Evolutionary conservation across 73 alveolate genomes (phyloP), one percentile per base, ranked within the genome.

Genomic region (Paramecium primaurelia): DNA sequence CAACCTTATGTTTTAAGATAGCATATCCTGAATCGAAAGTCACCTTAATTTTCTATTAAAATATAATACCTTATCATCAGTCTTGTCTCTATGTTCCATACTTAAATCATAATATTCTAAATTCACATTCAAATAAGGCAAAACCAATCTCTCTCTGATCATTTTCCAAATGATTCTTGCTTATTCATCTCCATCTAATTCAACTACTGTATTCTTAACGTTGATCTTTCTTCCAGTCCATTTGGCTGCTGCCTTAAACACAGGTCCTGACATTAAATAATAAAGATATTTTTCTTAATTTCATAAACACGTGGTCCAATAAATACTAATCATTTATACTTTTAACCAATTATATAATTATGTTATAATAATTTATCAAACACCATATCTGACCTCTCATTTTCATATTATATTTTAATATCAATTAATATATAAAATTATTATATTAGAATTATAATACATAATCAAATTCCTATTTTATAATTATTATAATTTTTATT

Each of bases 171-270:
- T 93, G 58, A 93, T 96, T 86, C 98, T 92, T 7, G 99, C 95
- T 97, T 95, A 95, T 87, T 97, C 99, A 86, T 97, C 99, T 34
- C 99, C 99, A 71, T 97, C 99, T 26, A 96, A 94, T 75, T 97
- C 99, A 8, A 96, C 98, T 6, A 97, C 95, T 10, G 99, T 97
- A 73, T 96, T 95, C 64, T 86, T 94, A 25, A 97, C 99, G 68
- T 91, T 93, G 77, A 97, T 94, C 86, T 96, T 96, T 30, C 88
- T 71, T 69, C 94, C 94, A 71, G 92, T 68, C 59, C 88, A 89
- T 71, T 71, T 89, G 71, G 91, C 91, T 25, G 91, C 91, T 45
- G 91, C 71, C 91, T 80, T 80, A 64, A 80, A 80, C 58, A 80
- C 75, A 26, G 91, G 91, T 42, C 91, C 91, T 80, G 91, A 42